A percentile compares a stretch with the other conserved stretches of the same genome.
Evolutionary conservation across 345 rosid genomes (phyloP).

Genomic region (Citrus cavaleriei): DNA sequence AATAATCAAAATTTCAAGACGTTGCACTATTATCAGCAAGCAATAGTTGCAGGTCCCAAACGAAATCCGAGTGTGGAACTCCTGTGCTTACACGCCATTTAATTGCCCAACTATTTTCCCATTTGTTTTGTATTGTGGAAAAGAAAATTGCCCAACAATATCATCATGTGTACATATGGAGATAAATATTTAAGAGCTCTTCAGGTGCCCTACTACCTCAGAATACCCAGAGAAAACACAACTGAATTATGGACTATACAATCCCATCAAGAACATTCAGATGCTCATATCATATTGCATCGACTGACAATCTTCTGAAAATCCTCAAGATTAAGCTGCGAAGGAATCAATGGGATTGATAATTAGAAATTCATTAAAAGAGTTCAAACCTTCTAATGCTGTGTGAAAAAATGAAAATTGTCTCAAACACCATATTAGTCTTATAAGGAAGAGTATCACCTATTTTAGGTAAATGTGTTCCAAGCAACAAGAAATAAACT

Average conservation of each 20-base stretch:
- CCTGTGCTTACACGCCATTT: neutral
- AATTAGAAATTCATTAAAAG: neutral
- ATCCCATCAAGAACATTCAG: conserved; percentile 15
- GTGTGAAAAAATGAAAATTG: too few relatives aligned
- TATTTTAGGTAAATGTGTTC: neutral
- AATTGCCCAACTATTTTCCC: neutral
- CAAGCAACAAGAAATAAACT: neutral
- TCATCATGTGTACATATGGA: neutral
- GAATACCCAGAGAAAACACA: neutral
- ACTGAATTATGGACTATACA: neutral
- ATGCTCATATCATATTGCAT: conserved; percentile 53
- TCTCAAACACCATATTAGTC: too few relatives aligned
- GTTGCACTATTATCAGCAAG: too few relatives aligned
- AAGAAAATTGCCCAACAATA: too few relatives aligned
- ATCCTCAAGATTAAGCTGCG: conserved; percentile 71
- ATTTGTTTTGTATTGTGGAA: too few relatives aligned
- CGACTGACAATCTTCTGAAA: conserved; percentile 52
- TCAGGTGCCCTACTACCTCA: neutral
- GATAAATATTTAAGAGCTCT: neutral
- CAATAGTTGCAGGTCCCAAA: too few relatives aligned
- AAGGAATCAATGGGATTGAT: conserved; percentile 7
- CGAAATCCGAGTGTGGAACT: neutral
- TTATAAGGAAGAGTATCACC: too few relatives aligned
- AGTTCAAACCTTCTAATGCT: neutral
- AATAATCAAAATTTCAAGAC: too few relatives aligned